Base-by-base conservation (phyloP, 352 stramenopile genomes). In the Globisporangium lucens region DNA sequence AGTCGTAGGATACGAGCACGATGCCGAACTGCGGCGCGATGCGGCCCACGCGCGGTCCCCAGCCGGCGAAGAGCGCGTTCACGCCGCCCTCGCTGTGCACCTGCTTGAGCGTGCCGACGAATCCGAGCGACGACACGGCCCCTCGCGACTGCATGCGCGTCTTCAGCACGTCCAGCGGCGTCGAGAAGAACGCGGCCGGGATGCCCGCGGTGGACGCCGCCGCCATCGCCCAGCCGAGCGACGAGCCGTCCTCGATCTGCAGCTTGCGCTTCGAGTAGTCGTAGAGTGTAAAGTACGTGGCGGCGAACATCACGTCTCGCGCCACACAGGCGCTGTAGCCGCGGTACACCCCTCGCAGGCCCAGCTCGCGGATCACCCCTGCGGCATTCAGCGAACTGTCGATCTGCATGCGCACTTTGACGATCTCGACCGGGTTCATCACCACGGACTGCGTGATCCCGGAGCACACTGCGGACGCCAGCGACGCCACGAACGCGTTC, bases 1-100 rank as follows among this genome's bases (percentile, higher is more conserved):
- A 93, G 78, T 93, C 85, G 72, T 91, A 93, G 24, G 80, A 79
- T 38, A 91, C 83, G 43, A 93, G 79, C 63, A 93, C 85, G 61
- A 93, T 93, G 59, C 85, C 85, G 65, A 93, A 91, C 72, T 93
- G 85, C 43, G 85, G 85, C 35, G 85, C 85, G 66, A 93, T 93
- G 43, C 85, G 81, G 56, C 76, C 84, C 7, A 91, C 80, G 56
- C 85, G 85, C 12, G 85, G 85, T 0, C 78, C 83, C 83, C 83
- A 93, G 22, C 85, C 85, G 0, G 82, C 72, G 58, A 91, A 93
- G 36, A 93, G 80, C 60, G 77, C 80, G 13, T 51, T 22, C 13
- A 85, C 6, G 38, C 85, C 85, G 56, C 83, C 83, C 38, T 90
- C 75, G 15, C 65, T 72, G 65, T 79, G 71, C 36, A 91, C 79